Evolutionary conservation across 2,329 filamentous ascomycete genomes (phyloP).

Genomic region (Scolecobasidium constrictum): DNA sequence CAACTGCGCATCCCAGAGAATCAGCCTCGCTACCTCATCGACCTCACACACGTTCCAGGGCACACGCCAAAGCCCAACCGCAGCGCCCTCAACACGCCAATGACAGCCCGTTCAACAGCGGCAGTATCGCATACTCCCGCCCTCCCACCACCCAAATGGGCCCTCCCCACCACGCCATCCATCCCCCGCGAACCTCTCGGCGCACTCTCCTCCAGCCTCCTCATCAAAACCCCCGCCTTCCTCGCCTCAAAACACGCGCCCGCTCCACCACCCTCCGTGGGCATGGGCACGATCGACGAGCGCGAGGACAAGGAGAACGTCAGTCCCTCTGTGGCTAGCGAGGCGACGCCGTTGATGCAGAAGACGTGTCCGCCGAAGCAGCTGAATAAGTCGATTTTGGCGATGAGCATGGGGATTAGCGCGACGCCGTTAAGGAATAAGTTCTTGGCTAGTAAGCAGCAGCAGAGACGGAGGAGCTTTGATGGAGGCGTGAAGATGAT

Average conservation of each 20-base stretch:
- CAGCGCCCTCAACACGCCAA: neutral
- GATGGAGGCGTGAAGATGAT: neutral
- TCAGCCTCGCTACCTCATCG: neutral
- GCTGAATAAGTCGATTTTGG: conserved; percentile 11
- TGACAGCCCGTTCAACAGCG: neutral
- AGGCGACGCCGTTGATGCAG: conserved; percentile 32
- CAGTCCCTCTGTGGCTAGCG: conserved; percentile 9
- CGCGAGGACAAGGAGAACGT: conserved; percentile 9
- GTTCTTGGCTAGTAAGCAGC: conserved; percentile 13
- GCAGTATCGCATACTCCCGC: neutral
- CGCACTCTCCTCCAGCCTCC: neutral
- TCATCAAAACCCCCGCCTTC: conserved; percentile 8
- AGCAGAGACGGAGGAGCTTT: conserved; percentile 3
- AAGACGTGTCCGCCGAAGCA: conserved; percentile 46
- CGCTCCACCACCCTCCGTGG: conserved; percentile 1
- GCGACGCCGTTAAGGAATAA: conserved; percentile 16
- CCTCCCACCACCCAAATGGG: conserved; percentile 15
- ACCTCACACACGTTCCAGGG: conserved; percentile 5
- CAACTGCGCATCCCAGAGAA: conserved; percentile 20
- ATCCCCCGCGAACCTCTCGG: conserved; percentile 4
- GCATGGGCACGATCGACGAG: neutral
- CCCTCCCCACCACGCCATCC: conserved; percentile 13
- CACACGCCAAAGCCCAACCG: conserved; percentile 2
- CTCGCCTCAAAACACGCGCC: conserved; percentile 1
- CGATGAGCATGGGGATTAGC: neutral